A percentile compares a stretch with the other conserved stretches of the same genome.
Conservation (phyloP, 225 moss, liverwort and hornwort species). For the Straminergon stramineum region DNA sequence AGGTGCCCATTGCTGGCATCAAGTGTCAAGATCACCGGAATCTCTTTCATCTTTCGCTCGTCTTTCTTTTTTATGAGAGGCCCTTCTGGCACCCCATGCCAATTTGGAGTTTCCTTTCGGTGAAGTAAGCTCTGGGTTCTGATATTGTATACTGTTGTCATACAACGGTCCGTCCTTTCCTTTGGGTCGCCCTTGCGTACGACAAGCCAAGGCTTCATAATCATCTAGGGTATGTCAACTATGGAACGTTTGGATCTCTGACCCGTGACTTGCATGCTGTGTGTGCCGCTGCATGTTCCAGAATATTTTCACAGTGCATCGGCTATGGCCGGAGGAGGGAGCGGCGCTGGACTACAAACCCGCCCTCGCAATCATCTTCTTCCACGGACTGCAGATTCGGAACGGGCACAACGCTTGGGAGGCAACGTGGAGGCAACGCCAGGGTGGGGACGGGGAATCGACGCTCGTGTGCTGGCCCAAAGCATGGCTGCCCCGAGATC, state of each 20-base stretch:
- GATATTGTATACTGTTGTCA: background rate
- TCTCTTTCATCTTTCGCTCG: background rate
- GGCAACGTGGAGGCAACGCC: background rate
- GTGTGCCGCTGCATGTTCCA: background rate
- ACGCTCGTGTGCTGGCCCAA: background rate
- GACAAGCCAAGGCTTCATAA: background rate
- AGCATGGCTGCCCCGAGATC: conserved; percentile 9
- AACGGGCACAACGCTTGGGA: background rate
- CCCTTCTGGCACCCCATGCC: background rate
- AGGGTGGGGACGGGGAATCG: background rate
- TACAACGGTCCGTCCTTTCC: background rate
- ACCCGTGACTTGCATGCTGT: background rate
- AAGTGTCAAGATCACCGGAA: background rate
- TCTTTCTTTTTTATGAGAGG: background rate
- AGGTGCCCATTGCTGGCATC: background rate
- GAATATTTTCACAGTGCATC: conserved; percentile 1
- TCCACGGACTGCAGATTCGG: conserved; percentile 6
- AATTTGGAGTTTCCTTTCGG: background rate
- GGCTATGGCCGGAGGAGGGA: conserved; percentile 1
- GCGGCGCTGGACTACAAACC: background rate
- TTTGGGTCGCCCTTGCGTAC: too few species aligned
- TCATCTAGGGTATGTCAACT: background rate
- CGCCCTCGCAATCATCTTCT: background rate
- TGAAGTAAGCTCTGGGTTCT: background rate
- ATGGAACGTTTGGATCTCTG: background rate